Percentiles rank a stretch among this genome's conserved stretches.
phyloP scores from a whole-genome alignment of 2,329 filamentous ascomycete species.

The Apiospora marii region DNA sequence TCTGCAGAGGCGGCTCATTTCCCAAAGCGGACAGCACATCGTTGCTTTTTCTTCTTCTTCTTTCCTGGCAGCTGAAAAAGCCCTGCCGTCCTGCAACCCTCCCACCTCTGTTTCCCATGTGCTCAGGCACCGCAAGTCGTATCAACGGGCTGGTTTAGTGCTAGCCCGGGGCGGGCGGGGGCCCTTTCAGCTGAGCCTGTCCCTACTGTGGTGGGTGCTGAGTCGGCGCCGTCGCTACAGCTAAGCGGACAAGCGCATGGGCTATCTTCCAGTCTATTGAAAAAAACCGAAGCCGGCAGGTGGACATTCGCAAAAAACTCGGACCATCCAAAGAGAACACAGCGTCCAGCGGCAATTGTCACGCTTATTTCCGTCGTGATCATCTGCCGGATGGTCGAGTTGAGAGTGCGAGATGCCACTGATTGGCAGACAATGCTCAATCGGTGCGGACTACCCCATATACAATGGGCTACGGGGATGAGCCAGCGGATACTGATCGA shows the following conservation, averaged over 20 bases:
- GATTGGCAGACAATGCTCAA: not conserved
- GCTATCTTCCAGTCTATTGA: not conserved
- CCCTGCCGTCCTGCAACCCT: not conserved
- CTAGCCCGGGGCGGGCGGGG: not conserved
- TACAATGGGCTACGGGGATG: not conserved
- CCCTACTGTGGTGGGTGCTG: not conserved
- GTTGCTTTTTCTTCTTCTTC: not conserved
- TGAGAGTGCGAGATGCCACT: too few relatives aligned
- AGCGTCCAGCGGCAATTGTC: not conserved
- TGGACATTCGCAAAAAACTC: not conserved
- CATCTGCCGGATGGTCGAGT: not conserved
- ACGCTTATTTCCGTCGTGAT: not conserved
- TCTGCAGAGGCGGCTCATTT: not conserved
- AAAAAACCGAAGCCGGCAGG: not conserved
- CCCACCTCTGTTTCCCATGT: not conserved
- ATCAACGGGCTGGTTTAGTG: not conserved
- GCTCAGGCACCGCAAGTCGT: not conserved
- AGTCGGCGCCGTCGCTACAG: not conserved
- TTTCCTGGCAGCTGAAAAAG: not conserved
- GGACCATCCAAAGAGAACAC: not conserved
- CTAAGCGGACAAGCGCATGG: not conserved
- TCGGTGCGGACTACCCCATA: not conserved
- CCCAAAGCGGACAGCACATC: not conserved
- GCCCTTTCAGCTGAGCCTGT: not conserved
- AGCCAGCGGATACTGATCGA: not conserved